Evolutionary conservation across 129 eudicot species (phyloP), one percentile per base, ranked within the genome.

Genomic region (Flaveria sonorensis): DNA sequence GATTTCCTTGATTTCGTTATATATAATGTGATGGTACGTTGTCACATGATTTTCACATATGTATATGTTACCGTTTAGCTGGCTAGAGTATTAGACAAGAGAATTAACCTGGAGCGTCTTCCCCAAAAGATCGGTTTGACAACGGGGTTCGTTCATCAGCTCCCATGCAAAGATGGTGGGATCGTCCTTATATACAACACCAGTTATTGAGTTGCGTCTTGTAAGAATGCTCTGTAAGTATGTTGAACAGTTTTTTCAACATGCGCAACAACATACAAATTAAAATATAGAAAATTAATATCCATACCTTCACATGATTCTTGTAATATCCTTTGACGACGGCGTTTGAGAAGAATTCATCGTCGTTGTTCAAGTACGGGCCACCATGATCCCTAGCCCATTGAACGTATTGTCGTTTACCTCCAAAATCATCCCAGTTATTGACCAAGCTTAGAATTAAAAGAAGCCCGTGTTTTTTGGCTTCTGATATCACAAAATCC

Each of bases 91-190:
- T 32, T 32, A 32, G 53, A 36, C 9, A 50, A 10, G 26, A 65
- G 55, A 32, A 2, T 8, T 0, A 23, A 88, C 92, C 85, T 88
- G 83, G 32, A 86, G 63, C 0, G 77, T 6, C 82, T 73, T 83
- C 64, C 90, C 93, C 2, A 88, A 83, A 9, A 81, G 79, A 66
- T 83, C 86, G 3, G 85, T 78, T 47, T 81, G 85, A 81, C 90
- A 88, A 62, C 90, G 90, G n/a, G 92, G 88, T 62, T 88, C 90
- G 40, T 88, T 88, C 83, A 88, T 88, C 39, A 88, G 80, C 88
- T 88, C 93, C 93, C 93, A 88, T 74, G 89, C 86, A 23, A 85
- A 81, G 40, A 88, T 88, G 40, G 89, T 78, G 36, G 88, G 82
- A 57, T 88, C 92, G 70, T 88, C 92, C 71, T 81, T 83, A 55